These are phyloP conservation scores for Xylaria arbuscula DNA, from an alignment of 2,329 filamentous ascomycete species.

Conservation along the genomic window DNA sequence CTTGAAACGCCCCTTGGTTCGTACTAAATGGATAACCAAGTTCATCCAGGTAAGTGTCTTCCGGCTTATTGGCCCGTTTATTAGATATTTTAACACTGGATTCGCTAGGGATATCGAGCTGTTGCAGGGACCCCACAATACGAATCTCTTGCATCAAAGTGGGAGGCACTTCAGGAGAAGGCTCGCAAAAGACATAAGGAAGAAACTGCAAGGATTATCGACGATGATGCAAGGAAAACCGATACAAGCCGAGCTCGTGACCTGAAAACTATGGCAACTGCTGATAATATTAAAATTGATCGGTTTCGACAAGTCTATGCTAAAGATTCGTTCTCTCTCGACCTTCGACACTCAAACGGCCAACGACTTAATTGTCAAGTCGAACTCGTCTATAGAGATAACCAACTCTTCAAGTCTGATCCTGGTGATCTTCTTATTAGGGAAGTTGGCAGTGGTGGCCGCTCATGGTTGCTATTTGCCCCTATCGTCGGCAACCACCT, in stretches of 20 bases:
- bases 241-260: conserved; percentile 85
- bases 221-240: conserved; percentile 86
- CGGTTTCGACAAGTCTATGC: conserved; percentile 84
- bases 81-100: conserved; percentile 48
- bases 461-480: conserved; percentile 88
- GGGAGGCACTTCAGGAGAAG: conserved; percentile 79
- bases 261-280: conserved; percentile 77
- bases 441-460: conserved; percentile 80
- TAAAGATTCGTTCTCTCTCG: conserved; percentile 88
- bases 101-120: conserved; percentile 67
- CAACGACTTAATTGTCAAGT: conserved; percentile 90
- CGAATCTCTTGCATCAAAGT: conserved; percentile 68
- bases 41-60: conserved; percentile 73
- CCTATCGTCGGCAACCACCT: conserved; percentile 78
- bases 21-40: conserved; percentile 88
- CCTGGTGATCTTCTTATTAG: conserved; percentile 90
- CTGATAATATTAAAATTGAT: conserved; percentile 78
- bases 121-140: conserved; percentile 64
- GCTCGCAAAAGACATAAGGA: conserved; percentile 80
- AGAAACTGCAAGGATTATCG: conserved; percentile 78
- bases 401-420: conserved; percentile 72
- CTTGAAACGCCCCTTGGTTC: conserved; percentile 86
- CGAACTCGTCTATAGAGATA: conserved; percentile 87
- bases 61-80: not conserved
- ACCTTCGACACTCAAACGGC: conserved; percentile 87